Evolutionary conservation across 2,329 filamentous ascomycete species (phyloP), one percentile per base, ranked within the genome.

Genomic region (Capronia epimyces): DNA sequence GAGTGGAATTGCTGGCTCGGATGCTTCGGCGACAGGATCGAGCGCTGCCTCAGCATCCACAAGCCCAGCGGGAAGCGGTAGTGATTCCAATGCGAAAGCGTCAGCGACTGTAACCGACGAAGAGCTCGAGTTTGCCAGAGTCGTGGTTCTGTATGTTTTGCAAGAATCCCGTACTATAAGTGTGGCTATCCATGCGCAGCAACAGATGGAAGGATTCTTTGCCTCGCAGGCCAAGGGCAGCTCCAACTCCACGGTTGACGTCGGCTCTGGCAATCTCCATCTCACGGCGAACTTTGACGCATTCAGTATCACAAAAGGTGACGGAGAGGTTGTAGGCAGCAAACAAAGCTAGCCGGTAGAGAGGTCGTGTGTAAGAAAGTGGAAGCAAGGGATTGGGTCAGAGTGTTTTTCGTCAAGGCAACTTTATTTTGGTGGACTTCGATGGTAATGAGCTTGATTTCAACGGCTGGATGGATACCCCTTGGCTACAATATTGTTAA

Each of bases 261-360:
- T 69, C 29, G 60, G 63, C 27, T 60, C 57, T 13, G 58, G 65
- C 25, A 49, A 63, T 22, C 62, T 62, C 1, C 61, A 57, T 12
- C 67, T 69, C 36, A 59, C 56, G 7, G 48, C 70, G 43, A 57
- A 69, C 46, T 72, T 71, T 57, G 59, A 62, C 32, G 63, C 63
- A 4, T 67, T 66, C 50, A 63, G 60, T 7, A 71, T 72, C 43
- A 65, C 59, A 3, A 53, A 60, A 45, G 53, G 56, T 6, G 62
- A 67, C 49, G 64, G 64, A 10, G 64, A 62, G 25, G 60, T 63
- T 9, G 56, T 67, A 6, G 66, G 66, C 25, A 61, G 60, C 15
- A 43, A 31, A 29, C 8, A 10, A 31, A 21, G 32, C 8, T 31
- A 43, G 7, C 9, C 24, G 40, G 2, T 4, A 25, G 29, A 24